Base-by-base conservation (phyloP, 2,329 filamentous ascomycete species). In the Ceratocystis lukuohia region DNA sequence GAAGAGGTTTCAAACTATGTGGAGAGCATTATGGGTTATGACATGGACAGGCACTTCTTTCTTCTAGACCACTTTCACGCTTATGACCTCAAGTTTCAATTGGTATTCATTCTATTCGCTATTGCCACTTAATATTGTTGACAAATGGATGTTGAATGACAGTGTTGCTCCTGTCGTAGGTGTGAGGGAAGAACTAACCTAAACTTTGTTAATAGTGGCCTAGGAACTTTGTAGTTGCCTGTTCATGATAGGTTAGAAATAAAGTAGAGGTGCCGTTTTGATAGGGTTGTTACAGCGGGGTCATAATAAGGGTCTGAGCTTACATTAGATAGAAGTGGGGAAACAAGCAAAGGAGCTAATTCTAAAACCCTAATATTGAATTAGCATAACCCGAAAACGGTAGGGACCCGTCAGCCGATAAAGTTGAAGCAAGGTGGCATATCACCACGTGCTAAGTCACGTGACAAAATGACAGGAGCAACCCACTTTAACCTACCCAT, bases 401-500 rank as follows among this genome's bases (percentile, higher is more conserved):
- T 3, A 37, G 33, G 3, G 10, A 12, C 33, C 33, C 33, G 33
- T 37, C 33, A 41, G 37, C 37, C 12, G 37, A 56, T 20, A 30
- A 20, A 17, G 5, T n/a, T 57, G 25, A 57, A 33, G 28, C 44
- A 46, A 50, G 44, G 12, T 37, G 25, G n/a, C 20, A 45, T 22
- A 25, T 46, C 25, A 65, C 15, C 46, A 65, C 62, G 62, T 59
- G 45, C 37, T 0, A 4, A 12, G 44, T 25, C 65, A 66, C 25
- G 41, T 66, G 56, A 22, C 65, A 56, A 22, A 20, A n/a, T 45
- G 22, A 30, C 53, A 57, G n/a, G 28, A 25, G 17, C 22, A 30
- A 5, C 61, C 45, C 61, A 63, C 41, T 46, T 63, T 63, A 46
- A 37, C 33, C 30, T 33, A n/a, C 30, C 59, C 33, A n/a, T 37